phyloP scores from a whole-genome alignment of 805 yeast species.

The Saitoella complicata region DNA sequence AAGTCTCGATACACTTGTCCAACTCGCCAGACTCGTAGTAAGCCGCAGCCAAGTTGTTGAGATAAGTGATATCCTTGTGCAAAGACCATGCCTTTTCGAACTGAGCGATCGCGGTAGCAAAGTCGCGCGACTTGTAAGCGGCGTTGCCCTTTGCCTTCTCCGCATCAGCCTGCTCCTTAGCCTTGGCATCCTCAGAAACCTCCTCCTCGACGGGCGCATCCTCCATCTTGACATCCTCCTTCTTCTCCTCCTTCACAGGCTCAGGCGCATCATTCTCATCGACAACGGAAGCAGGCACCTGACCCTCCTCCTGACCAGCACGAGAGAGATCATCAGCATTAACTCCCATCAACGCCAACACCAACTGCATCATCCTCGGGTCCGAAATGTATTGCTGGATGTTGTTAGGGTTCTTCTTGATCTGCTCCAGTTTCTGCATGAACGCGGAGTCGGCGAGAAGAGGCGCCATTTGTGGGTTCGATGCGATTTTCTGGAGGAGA shows the following conservation, averaged over 20 bases:
- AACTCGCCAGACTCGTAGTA: slow-evolving; percentile 90
- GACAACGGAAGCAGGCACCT: slow-evolving; percentile 7
- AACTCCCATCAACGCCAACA: slow-evolving; percentile 75
- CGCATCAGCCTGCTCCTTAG: slow-evolving; percentile 24
- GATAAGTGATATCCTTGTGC: slow-evolving; percentile 70
- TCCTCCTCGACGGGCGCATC: slow-evolving; percentile 20
- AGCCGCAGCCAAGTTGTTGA: slow-evolving; percentile 96
- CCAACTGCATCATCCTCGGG: slow-evolving; percentile 73
- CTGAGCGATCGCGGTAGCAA: slow-evolving; percentile 79
- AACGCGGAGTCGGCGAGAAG: slow-evolving; percentile 75
- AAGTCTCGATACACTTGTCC: slow-evolving; percentile 68
- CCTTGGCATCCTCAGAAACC: slow-evolving; percentile 23
- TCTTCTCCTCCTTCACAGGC: slow-evolving; percentile 14
- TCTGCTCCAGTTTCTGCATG: slow-evolving; percentile 42
- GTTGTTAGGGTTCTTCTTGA: slow-evolving; percentile 56
- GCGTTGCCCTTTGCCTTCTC: slow-evolving; percentile 76
- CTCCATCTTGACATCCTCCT: slow-evolving; percentile 12
- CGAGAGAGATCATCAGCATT: slow-evolving; percentile 20
- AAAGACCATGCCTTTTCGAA: slow-evolving; percentile 78
- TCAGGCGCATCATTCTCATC: slow-evolving; percentile 9
- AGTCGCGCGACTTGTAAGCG: slow-evolving; percentile 69
- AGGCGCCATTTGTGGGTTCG: slow-evolving; percentile 76
- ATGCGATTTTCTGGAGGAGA: slow-evolving; percentile 54
- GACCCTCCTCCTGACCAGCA: slow-evolving; percentile 15
- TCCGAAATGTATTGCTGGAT: slow-evolving; percentile 57